Conservation (phyloP, 2,329 filamentous ascomycete genomes). For the Seiridium unicorne region DNA sequence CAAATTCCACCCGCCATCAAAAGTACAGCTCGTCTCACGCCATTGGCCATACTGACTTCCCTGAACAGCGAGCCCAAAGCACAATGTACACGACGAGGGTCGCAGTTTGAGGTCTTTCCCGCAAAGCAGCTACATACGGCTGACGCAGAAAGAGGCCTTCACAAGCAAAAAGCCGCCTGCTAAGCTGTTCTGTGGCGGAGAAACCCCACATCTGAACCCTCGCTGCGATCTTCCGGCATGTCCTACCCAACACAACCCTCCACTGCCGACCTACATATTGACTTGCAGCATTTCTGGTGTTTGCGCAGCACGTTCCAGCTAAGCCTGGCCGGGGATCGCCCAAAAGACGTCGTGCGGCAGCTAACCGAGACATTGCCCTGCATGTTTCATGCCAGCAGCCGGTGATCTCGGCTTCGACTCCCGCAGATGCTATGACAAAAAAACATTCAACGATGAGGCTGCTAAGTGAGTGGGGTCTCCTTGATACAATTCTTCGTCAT, state of each 20-base stretch:
- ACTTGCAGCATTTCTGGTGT: neutral
- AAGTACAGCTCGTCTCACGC: neutral
- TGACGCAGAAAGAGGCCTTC: neutral
- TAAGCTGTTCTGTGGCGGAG: too few species aligned
- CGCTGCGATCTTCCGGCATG: neutral
- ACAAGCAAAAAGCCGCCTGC: neutral
- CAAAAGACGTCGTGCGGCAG: conserved; percentile 1
- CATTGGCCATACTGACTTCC: neutral
- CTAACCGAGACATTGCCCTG: neutral
- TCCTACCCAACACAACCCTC: neutral
- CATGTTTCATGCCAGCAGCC: neutral
- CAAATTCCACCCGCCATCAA: neutral
- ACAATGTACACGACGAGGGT: too few species aligned
- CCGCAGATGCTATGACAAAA: neutral
- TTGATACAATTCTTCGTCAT: neutral
- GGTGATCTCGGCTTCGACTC: neutral
- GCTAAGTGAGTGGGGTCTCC: neutral
- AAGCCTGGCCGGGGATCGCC: neutral
- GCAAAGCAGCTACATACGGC: too few species aligned
- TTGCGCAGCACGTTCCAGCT: neutral
- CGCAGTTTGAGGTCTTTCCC: too few species aligned
- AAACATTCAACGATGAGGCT: neutral
- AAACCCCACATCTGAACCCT: neutral
- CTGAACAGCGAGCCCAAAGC: too few species aligned
- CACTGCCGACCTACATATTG: neutral